These are phyloP conservation scores for Penicillium sp. DNA, from an alignment of 2,329 filamentous ascomycete species.

Conservation along the genomic window DNA sequence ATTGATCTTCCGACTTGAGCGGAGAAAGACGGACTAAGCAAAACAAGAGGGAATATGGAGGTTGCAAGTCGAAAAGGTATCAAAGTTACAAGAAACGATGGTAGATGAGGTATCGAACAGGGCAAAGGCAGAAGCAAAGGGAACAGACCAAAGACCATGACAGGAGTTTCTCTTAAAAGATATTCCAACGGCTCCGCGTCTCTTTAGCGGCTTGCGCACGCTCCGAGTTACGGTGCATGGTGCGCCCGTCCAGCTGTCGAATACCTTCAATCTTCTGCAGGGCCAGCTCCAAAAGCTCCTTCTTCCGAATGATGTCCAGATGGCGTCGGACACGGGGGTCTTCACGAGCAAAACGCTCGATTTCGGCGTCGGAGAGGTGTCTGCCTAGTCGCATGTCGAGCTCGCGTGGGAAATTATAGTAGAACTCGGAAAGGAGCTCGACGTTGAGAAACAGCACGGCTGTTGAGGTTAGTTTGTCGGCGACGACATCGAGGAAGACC, in stretches of 20 bases:
- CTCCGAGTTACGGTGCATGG: slow-evolving; percentile 49
- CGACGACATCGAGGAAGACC: slow-evolving; percentile 94
- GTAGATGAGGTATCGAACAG: slow-evolving; percentile 4
- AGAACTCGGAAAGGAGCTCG: slow-evolving; percentile 92
- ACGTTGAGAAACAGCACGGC: slow-evolving; percentile 97
- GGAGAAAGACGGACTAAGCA: slow-evolving; percentile 1
- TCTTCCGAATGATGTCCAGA: slow-evolving; percentile 83
- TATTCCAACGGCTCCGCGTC: slow-evolving; percentile 39
- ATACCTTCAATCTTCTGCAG: slow-evolving; percentile 93
- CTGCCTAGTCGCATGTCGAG: slow-evolving; percentile 80
- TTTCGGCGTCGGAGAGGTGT: slow-evolving; percentile 68
- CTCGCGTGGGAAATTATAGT: slow-evolving; percentile 93
- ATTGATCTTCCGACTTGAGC: too few species aligned
- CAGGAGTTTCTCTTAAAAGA: slow-evolving; percentile 32
- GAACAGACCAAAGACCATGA: slow-evolving; percentile 3
- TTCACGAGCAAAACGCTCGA: slow-evolving; percentile 87
- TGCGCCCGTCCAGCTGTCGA: slow-evolving; percentile 71
- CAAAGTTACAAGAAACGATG: slow-evolving; percentile 6
- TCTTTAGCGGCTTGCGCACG: slow-evolving; percentile 34
- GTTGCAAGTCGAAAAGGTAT: slow-evolving; percentile 5
- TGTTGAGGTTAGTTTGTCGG: slow-evolving; percentile 87
- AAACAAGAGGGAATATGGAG: slow-evolving; percentile 5
- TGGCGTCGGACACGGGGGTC: slow-evolving; percentile 85
- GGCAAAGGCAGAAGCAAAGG: slow-evolving; percentile 1
- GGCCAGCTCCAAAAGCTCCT: slow-evolving; percentile 87